These are phyloP conservation scores for Balansia obtecta DNA, from an alignment of 2,329 filamentous ascomycete genomes.

Conservation along the genomic window DNA sequence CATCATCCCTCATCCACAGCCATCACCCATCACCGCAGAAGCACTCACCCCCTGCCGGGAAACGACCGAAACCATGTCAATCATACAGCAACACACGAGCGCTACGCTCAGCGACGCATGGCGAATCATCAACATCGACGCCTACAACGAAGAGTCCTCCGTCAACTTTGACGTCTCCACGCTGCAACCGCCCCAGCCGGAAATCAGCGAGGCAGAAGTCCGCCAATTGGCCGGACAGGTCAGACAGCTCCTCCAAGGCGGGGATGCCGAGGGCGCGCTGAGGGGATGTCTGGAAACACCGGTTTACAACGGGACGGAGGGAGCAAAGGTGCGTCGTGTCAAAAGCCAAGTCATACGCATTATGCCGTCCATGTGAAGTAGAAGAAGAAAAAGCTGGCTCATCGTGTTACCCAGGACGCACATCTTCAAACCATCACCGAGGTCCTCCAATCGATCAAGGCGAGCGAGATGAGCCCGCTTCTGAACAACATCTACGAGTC, in stretches of 20 bases:
- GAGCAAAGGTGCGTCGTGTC: conserved; percentile 36
- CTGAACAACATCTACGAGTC: conserved; percentile 68
- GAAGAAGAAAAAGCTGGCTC: too few species aligned
- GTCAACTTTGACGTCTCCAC: conserved; percentile 84
- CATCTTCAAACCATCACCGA: conserved; percentile 83
- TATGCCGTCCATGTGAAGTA: too few species aligned
- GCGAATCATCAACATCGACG: conserved; percentile 92
- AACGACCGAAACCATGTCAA: conserved; percentile 40
- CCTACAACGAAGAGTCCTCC: conserved; percentile 77
- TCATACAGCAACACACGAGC: conserved; percentile 52
- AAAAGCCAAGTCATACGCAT: too few species aligned
- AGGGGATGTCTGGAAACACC: conserved; percentile 74
- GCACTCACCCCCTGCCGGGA: not conserved
- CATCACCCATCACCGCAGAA: not conserved
- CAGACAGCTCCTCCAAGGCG: conserved; percentile 74
- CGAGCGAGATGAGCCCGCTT: conserved; percentile 87
- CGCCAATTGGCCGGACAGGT: conserved; percentile 70
- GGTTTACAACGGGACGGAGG: conserved; percentile 54
- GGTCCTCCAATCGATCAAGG: conserved; percentile 90
- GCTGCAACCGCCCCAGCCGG: conserved; percentile 63
- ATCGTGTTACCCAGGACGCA: conserved; percentile 46
- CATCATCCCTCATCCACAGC: conserved; percentile 1
- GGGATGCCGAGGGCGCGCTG: conserved; percentile 78
- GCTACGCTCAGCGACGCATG: conserved; percentile 51
- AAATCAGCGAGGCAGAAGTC: conserved; percentile 65